Base-by-base conservation (phyloP, 2,329 filamentous ascomycete species). In the Fusarium brevicatenulatum region DNA sequence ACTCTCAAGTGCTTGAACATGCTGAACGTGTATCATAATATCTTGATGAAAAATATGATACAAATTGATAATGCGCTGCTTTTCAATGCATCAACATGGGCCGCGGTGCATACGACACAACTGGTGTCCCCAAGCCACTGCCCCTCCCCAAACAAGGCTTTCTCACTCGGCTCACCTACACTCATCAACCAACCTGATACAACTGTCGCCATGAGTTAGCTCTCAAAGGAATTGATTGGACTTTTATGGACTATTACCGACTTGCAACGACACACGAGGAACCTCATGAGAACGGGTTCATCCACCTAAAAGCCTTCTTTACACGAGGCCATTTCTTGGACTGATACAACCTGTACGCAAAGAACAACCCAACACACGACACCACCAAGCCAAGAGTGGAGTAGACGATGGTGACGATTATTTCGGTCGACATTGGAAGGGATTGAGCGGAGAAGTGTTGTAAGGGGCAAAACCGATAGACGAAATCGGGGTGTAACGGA, bases 341-440 rank as follows among this genome's bases (percentile, higher is more conserved):
- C 8, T 7, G 16, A n/a, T 58, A 44, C 1, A 57, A 1, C 19
- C 25, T 25, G 3, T 19, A 66, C 2, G 44, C 62, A 25, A 60
- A 53, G 21, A 47, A 60, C 3, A 66, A 5, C 3, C 44, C 46
- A 30, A 52, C 28, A 8, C 64, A 46, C 5, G 53, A 60, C 12
- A 67, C 46, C 0, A 2, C 21, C 2, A 68, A 23, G 18, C 40
- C 36, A 28, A 52, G 36, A 19, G 40, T 66, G 15, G 47, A 61
- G 3, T 68, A 68, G 4, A 40, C 43, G 8, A 68, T 50, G 5
- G 28, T 40, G 30, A 56, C 39, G 16, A 47, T 52, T 12, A 56
- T 11, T 56, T 63, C 64, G 10, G 37, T 52, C 21, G 37, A 25
- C 44, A 64, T 64, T 64, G 39, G 8, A n/a, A 28, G 15, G 40